Base-by-base conservation (phyloP, 371 early-diverging fungal species). In the Mortierella sp. region DNA sequence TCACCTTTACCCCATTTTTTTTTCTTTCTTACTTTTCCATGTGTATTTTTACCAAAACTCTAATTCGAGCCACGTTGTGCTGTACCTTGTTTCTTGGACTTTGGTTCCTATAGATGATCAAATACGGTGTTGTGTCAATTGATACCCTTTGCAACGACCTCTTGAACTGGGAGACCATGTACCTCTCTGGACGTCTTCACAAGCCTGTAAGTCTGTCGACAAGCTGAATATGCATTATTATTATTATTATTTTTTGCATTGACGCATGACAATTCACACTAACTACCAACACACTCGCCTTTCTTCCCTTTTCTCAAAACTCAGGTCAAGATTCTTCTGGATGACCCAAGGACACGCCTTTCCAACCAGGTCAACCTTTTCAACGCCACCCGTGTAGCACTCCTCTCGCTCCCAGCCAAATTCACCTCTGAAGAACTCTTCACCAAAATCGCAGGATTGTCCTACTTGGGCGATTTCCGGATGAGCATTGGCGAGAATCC, bases 91-190 rank as follows among this genome's bases (percentile, higher is more conserved):
- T 73, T 77, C 11, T 50, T 21, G 44, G 57, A 63, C 31, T 28
- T 65, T 52, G 31, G 7, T 2, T 44, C 42, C 8, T 63, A 47
- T 83, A 95, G 94, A 84, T 89, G 68, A 91, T 99, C 81, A 99
- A 99, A 88, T 99, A 99, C 84, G 99, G 99, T 13, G 99, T 99
- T 13, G 95, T 98, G 16, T 96, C 97, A 11, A 95, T 98, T 84
- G 96, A 97, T 79, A 89, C 89, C 52, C 89, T 99, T 21, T 93
- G 95, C 74, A 92, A 92, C 80, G 99, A 99, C 83, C 87, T 99
- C 75, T 89, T 95, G 60, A 94, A 97, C 83, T 99, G 99, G 99
- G 96, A 97, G 71, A 95, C 96, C 5, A 90, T 98, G 79, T 99
- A 99, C 88, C 80, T 99, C 24, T 98, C 99, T 1, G 99, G 99